Conservation (phyloP, 352 stramenopile genomes). For the Blastocystis sp. region DNA sequence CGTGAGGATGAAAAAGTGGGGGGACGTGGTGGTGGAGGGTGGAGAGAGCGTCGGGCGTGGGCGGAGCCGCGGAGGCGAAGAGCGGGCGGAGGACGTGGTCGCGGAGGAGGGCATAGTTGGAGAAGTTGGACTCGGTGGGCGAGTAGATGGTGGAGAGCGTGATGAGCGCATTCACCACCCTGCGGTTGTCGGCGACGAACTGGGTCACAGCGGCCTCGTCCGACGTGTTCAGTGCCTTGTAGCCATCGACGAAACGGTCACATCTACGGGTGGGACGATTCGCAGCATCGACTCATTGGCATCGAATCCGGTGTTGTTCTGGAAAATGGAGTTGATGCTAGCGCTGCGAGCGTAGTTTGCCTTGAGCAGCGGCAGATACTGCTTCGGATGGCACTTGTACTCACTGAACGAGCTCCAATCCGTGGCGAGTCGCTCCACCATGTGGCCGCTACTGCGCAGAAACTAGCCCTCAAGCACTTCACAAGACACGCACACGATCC, state of each 20-base stretch:
- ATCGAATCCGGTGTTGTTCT: conserved; percentile 22
- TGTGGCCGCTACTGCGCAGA: conserved; percentile 27
- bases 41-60: not conserved
- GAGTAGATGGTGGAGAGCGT: conserved; percentile 26
- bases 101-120: conserved; percentile 29
- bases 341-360: conserved; percentile 21
- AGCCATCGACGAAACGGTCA: conserved; percentile 23
- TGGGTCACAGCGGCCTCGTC: not conserved
- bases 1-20: not conserved
- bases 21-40: conserved; percentile 27
- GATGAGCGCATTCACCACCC: conserved; percentile 28
- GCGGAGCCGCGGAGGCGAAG: not conserved
- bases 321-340: conserved; percentile 48
- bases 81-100: conserved; percentile 50
- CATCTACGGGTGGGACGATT: conserved; percentile 7
- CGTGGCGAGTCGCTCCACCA: conserved; percentile 42
- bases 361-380: conserved; percentile 37
- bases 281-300: not conserved
- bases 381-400: conserved; percentile 52
- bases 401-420: conserved; percentile 55
- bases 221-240: not conserved
- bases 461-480: not conserved
- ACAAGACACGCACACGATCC: not conserved
- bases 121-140: conserved; percentile 9
- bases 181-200: conserved; percentile 23